A percentile compares a stretch with the other conserved stretches of the same genome.
phyloP scores from a whole-genome alignment of 2,329 filamentous ascomycete genomes.

The Xylaria sp. region DNA sequence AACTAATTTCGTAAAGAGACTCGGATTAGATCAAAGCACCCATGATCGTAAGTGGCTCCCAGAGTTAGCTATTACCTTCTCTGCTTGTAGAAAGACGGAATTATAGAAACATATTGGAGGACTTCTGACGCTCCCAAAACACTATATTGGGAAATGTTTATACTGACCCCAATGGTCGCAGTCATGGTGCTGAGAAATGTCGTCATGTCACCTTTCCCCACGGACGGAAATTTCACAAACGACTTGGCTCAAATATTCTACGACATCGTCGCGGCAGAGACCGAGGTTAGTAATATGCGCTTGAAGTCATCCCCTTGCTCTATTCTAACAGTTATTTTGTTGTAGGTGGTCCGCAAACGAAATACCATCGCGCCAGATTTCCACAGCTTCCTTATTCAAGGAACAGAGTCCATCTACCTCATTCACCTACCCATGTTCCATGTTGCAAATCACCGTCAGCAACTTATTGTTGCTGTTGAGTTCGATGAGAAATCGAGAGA shows the following conservation, averaged over 20 bases:
- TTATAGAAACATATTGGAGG: too few relatives aligned
- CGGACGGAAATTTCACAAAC: slow-evolving; percentile 53
- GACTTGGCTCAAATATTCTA: slow-evolving; percentile 50
- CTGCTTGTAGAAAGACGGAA: not conserved
- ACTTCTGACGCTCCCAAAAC: not conserved
- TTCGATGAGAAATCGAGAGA: slow-evolving; percentile 38
- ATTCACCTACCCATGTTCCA: slow-evolving; percentile 54
- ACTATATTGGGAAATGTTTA: not conserved
- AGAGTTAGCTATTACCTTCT: not conserved
- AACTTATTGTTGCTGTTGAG: slow-evolving; percentile 50
- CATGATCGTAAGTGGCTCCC: slow-evolving; percentile 43
- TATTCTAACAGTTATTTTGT: not conserved
- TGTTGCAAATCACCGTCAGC: slow-evolving; percentile 53
- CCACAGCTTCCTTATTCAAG: slow-evolving; percentile 54
- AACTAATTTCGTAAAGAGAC: slow-evolving; percentile 53
- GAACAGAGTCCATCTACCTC: slow-evolving; percentile 48
- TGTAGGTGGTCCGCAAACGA: slow-evolving; percentile 47
- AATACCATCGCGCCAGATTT: slow-evolving; percentile 50
- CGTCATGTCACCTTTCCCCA: slow-evolving; percentile 58
- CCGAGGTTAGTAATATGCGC: slow-evolving; percentile 28
- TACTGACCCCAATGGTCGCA: not conserved
- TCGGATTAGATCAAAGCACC: slow-evolving; percentile 48
- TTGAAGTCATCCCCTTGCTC: not conserved
- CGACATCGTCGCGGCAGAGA: slow-evolving; percentile 46
- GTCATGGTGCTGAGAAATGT: slow-evolving; percentile 59